Percentiles rank a stretch among this genome's conserved stretches.
These are phyloP conservation scores for Sicyos baderoa DNA, from an alignment of 306 rosid genomes.

Conservation along the genomic window DNA sequence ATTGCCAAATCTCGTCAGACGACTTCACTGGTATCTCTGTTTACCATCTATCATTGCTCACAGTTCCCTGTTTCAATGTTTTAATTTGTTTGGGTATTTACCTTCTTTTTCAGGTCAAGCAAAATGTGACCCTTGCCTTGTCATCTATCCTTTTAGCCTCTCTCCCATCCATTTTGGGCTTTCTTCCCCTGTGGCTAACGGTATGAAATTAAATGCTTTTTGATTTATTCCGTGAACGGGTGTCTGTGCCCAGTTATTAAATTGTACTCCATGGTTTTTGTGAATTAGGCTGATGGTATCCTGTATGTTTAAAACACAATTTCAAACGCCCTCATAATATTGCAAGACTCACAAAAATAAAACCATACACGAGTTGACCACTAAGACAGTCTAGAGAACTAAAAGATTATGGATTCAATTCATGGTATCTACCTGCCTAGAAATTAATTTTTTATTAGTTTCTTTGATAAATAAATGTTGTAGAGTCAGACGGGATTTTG, in stretches of 20 bases:
- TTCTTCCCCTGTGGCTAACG: constrained; percentile 90
- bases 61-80: neutral
- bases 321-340: neutral
- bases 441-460: no score
- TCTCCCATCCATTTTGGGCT: constrained; percentile 89
- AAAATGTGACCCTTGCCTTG: constrained; percentile 85
- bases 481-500: no score
- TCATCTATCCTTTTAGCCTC: constrained; percentile 68
- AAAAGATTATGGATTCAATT: no score
- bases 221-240: neutral
- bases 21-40: constrained; percentile 58
- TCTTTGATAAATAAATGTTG: no score
- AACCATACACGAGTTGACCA: no score
- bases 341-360: no score
- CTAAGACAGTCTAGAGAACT: no score
- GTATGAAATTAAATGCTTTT: constrained; percentile 36
- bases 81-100: constrained; percentile 18
- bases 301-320: neutral
- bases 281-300: neutral
- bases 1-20: constrained; percentile 95
- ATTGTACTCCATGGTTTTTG: neutral
- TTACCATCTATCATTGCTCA: neutral
- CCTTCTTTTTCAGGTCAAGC: constrained; percentile 57
- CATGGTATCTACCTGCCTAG: no score
- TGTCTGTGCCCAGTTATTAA: neutral